Percentiles rank a stretch among this genome's conserved stretches.
Conservation (phyloP, 805 yeast species). For the Spathaspora girioi region DNA sequence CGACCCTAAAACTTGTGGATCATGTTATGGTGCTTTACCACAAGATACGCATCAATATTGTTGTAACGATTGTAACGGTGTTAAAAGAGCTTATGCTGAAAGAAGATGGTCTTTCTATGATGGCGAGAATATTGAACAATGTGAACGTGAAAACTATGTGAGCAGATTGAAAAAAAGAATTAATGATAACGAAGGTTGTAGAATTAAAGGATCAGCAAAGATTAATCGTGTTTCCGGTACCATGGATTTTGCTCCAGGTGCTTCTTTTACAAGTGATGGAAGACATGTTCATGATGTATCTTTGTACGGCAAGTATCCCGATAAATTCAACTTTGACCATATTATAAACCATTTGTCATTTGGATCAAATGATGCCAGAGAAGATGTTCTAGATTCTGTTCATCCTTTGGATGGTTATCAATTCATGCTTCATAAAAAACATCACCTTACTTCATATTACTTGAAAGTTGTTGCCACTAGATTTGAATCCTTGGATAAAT, state of each 20-base stretch:
- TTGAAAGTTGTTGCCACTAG: slow-evolving; percentile 89
- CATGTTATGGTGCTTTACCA: slow-evolving; percentile 82
- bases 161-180: slow-evolving; percentile 53
- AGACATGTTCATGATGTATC: slow-evolving; percentile 85
- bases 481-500: slow-evolving; percentile 61
- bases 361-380: slow-evolving; percentile 43
- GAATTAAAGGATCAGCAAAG: slow-evolving; percentile 72
- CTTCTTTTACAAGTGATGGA: slow-evolving; percentile 54
- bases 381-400: slow-evolving; percentile 29
- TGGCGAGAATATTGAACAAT: slow-evolving; percentile 82
- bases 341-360: slow-evolving; percentile 76
- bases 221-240: slow-evolving; percentile 87
- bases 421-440: slow-evolving; percentile 44
- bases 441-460: slow-evolving; percentile 70
- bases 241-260: slow-evolving; percentile 95
- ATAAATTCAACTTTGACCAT: slow-evolving; percentile 73
- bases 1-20: slow-evolving; percentile 55
- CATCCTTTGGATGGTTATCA: slow-evolving; percentile 65
- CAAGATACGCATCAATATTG: slow-evolving; percentile 56
- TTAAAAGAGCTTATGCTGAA: slow-evolving; percentile 72
- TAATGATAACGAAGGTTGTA: slow-evolving; percentile 71
- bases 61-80: slow-evolving; percentile 84
- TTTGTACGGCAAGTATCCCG: slow-evolving; percentile 52
- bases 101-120: slow-evolving; percentile 87
- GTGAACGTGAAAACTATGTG: slow-evolving; percentile 87